Evolutionary conservation across 768 basidiomycete genomes (phyloP).

Genomic region (Trametes elegans): DNA sequence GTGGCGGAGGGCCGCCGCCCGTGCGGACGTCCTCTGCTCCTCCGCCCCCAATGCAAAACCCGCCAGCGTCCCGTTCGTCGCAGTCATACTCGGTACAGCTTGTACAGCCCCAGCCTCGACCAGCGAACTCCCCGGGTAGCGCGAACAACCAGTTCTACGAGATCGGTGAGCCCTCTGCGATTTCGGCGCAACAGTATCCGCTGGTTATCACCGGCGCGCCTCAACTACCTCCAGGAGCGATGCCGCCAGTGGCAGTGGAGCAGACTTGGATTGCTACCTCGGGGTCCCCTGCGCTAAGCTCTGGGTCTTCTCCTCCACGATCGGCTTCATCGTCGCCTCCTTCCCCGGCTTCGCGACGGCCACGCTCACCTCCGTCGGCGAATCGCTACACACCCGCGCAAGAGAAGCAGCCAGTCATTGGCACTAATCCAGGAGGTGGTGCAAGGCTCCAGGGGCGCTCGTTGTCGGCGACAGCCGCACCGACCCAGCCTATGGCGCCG

Average conservation of each 20-base stretch:
- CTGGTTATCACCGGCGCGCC: slow-evolving; percentile 32
- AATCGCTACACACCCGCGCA: slow-evolving; percentile 37
- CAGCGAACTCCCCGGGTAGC: slow-evolving; percentile 22
- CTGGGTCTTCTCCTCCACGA: slow-evolving; percentile 37
- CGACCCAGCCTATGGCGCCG: slow-evolving; percentile 39
- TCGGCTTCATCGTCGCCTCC: slow-evolving; percentile 26
- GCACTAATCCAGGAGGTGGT: not conserved
- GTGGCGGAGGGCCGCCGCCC: slow-evolving; percentile 10
- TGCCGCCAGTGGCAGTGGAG: slow-evolving; percentile 48
- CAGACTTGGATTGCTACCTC: slow-evolving; percentile 33
- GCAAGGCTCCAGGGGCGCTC: slow-evolving; percentile 61
- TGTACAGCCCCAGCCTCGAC: slow-evolving; percentile 33
- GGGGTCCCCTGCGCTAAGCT: slow-evolving; percentile 28
- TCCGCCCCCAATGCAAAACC: slow-evolving; percentile 21
- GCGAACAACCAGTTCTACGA: slow-evolving; percentile 24
- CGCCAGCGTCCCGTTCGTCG: slow-evolving; percentile 6
- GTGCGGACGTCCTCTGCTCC: slow-evolving; percentile 23
- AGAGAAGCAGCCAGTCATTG: slow-evolving; percentile 28
- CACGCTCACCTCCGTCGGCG: slow-evolving; percentile 54
- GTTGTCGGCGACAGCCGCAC: slow-evolving; percentile 60
- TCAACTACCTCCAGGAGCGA: slow-evolving; percentile 59
- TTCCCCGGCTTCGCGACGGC: slow-evolving; percentile 37
- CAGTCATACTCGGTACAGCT: slow-evolving; percentile 24
- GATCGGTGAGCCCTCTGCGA: slow-evolving; percentile 38
- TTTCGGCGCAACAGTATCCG: slow-evolving; percentile 25